A percentile compares a stretch with the other conserved stretches of the same genome.
Evolutionary conservation across 192 early-diverging fungal species (phyloP).

Genomic region (Coemansia sp.): DNA sequence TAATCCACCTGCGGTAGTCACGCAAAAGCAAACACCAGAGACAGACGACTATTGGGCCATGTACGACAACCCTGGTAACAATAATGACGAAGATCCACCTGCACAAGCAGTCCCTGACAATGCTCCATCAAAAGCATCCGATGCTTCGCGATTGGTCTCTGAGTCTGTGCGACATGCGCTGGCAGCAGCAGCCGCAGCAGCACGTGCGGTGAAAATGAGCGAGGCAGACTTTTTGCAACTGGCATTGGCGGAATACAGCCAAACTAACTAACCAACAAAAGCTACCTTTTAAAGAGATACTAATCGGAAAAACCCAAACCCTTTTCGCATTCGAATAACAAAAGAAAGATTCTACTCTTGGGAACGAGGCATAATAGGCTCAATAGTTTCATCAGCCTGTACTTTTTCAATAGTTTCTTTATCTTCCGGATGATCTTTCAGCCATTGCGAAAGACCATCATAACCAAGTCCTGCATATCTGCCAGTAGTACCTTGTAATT

Average conservation of each 20-base stretch:
- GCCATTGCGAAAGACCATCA: slow-evolving; percentile 64
- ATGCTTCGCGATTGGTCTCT: neutral
- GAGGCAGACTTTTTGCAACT: slow-evolving; percentile 27
- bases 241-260: slow-evolving; percentile 9
- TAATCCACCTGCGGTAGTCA: too few species aligned
- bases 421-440: slow-evolving; percentile 24
- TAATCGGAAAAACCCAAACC: too few species aligned
- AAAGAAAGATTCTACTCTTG: too few species aligned
- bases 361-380: too few species aligned
- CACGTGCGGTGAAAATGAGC: slow-evolving; percentile 14
- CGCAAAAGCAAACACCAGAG: neutral
- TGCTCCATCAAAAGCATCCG: neutral
- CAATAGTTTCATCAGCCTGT: too few species aligned
- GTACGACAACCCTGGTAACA: neutral
- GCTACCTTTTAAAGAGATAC: neutral
- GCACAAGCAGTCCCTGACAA: neutral
- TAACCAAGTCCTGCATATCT: slow-evolving; percentile 58
- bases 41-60: neutral
- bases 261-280: neutral
- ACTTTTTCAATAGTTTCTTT: too few species aligned
- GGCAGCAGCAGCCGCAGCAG: slow-evolving; percentile 22
- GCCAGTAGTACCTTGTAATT: slow-evolving; percentile 41
- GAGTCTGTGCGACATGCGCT: slow-evolving; percentile 18
- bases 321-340: too few species aligned
- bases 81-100: slow-evolving; percentile 5